Percentiles rank a stretch among this genome's conserved stretches.
These are phyloP conservation scores for Septoria linicola DNA, from an alignment of 2,329 filamentous ascomycete genomes.

Conservation along the genomic window DNA sequence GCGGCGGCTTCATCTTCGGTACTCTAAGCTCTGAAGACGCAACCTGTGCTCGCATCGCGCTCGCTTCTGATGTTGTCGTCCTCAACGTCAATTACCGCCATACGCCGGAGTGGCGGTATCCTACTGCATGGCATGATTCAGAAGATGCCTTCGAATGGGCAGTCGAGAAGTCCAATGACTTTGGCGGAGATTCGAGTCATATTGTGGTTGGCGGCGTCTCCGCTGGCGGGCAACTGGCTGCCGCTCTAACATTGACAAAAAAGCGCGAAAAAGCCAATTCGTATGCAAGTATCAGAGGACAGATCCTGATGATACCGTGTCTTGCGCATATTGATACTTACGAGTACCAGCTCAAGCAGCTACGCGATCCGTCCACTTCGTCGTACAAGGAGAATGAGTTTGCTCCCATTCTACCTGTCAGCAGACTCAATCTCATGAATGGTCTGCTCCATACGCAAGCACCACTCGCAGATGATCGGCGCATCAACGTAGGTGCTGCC, in stretches of 20 bases:
- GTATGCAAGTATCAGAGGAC: conserved; percentile 46
- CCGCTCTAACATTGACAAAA: conserved; percentile 46
- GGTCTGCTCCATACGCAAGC: conserved; percentile 7
- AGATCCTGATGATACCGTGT: conserved; percentile 53
- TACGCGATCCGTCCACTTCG: conserved; percentile 43
- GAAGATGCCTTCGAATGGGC: conserved; percentile 59
- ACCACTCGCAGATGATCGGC: conserved; percentile 36
- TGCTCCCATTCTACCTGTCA: conserved; percentile 52
- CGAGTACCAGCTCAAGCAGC: conserved; percentile 36
- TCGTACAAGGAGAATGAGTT: conserved; percentile 49
- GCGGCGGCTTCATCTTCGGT: conserved; percentile 58
- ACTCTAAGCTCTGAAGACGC: conserved; percentile 55
- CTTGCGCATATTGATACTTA: conserved; percentile 43
- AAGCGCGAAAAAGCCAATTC: conserved; percentile 30
- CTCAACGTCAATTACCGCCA: conserved; percentile 61
- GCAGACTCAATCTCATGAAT: conserved; percentile 37
- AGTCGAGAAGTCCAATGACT: conserved; percentile 42
- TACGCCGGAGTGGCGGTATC: conserved; percentile 55
- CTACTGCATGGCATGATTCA: conserved; percentile 54
- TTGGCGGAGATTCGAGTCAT: conserved; percentile 43
- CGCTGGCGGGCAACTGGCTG: conserved; percentile 48
- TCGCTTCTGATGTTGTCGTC: conserved; percentile 46
- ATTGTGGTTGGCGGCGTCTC: conserved; percentile 53
- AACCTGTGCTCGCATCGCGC: conserved; percentile 50
- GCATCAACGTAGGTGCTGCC: conserved; percentile 44